These are phyloP conservation scores for Colletotrichum truncatum DNA, from an alignment of 2,329 filamentous ascomycete genomes.

Conservation along the genomic window DNA sequence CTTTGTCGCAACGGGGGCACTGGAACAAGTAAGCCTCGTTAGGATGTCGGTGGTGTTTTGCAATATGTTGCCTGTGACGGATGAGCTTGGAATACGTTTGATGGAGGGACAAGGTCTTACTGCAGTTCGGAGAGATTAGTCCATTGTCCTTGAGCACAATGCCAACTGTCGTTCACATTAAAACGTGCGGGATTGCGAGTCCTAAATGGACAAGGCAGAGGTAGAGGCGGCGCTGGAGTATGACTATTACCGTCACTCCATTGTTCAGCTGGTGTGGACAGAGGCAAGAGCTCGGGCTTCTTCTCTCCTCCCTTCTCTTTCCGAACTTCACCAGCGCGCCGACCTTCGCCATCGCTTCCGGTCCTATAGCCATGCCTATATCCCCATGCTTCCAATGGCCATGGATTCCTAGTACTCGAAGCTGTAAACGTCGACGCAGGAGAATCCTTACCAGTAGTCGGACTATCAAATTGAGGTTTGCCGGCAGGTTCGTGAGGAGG, in stretches of 20 bases:
- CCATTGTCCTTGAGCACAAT: constrained; percentile 53
- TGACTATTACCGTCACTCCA: no score
- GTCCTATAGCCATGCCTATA: not conserved
- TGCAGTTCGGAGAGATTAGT: constrained; percentile 48
- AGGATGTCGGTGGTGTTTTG: constrained; percentile 51
- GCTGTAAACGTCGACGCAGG: not conserved
- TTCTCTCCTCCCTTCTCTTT: not conserved
- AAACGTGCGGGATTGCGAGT: constrained; percentile 54
- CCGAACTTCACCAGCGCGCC: not conserved
- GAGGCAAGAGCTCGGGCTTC: accelerated
- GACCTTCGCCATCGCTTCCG: not conserved
- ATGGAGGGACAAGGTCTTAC: not conserved
- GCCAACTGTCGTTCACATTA: constrained; percentile 54
- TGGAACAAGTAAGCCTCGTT: constrained; percentile 45
- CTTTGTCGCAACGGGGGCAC: constrained; percentile 49
- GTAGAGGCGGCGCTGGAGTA: no score
- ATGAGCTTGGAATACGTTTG: not conserved
- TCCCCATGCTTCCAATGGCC: not conserved
- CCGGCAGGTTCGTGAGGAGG: not conserved
- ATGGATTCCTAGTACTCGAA: not conserved
- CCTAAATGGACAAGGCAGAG: constrained; percentile 48
- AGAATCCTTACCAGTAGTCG: no score
- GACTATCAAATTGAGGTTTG: not conserved
- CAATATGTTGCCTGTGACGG: constrained; percentile 47
- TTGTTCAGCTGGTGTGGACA: no score